Base-by-base conservation (phyloP, 2,329 filamentous ascomycete species). In the Calonectria pseudoreteaudii region DNA sequence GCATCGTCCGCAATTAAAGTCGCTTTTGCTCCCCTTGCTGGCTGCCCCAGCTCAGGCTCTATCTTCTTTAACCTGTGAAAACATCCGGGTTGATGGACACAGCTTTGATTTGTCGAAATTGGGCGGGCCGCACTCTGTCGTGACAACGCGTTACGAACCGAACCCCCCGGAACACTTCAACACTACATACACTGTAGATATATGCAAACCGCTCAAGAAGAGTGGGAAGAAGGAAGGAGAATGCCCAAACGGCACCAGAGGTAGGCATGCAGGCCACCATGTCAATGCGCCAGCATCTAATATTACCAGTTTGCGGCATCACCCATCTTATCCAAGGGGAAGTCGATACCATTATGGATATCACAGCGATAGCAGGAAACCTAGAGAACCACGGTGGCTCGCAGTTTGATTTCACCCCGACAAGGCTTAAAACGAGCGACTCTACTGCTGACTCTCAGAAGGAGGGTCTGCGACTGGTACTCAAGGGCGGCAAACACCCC, bases 111-210 rank as follows among this genome's bases (percentile, higher is more conserved):
- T 96, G 36, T 86, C 86, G 31, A 84, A 87, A 75, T 89, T 96
- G 10, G 87, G 86, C 8, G 94, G 94, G 1, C 92, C 93, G 41
- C 93, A 93, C 82, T 91, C 92, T 0, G 92, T 95, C 47, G 88
- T 94, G 69, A 91, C 91, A 64, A 87, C 86, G 80, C 87, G 87
- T 78, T 86, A 88, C 75, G 84, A 88, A 41, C 88, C 88, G 26
- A 88, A 87, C 20, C 87, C 87, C 20, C 86, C 90, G 34, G 88
- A 87, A 74, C 81, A 85, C 67, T 78, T 78, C 71, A 97, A 97
- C 83, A 95, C 92, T 31, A 96, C 94, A 53, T 97, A 95, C 84
- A 96, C 94, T 0, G 82, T 97, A 71, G 94, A 97, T 80, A 88
- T 97, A 64, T 98, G 95, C 86, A 85, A 87, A 67, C 88, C 91